phyloP scores from a whole-genome alignment of 768 basidiomycete genomes.

The Boletus rubropictus region DNA sequence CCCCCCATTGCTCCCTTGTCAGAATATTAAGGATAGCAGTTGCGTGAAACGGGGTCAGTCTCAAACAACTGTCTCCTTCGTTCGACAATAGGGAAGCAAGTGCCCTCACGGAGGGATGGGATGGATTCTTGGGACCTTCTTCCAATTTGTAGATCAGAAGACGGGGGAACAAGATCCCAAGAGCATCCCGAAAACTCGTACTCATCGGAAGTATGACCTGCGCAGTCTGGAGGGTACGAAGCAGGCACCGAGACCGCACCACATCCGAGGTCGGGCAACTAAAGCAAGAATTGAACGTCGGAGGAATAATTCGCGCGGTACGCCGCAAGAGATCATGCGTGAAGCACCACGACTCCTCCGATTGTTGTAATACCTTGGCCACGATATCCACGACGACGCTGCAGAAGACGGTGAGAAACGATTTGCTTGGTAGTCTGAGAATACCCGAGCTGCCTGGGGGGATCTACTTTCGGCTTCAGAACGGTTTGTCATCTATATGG shows the following conservation, averaged over 20 bases:
- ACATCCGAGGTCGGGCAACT: constrained; percentile 31
- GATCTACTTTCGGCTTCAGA: constrained; percentile 28
- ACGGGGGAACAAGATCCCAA: constrained; percentile 26
- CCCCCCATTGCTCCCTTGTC: constrained; percentile 36
- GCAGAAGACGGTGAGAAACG: constrained; percentile 44
- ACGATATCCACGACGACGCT: constrained; percentile 42
- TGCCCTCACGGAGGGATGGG: constrained; percentile 10
- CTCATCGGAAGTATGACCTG: constrained; percentile 20
- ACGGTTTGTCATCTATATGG: not conserved
- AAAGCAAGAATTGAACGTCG: constrained; percentile 40
- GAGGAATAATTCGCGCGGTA: constrained; percentile 35
- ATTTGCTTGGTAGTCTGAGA: constrained; percentile 34
- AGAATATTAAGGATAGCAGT: constrained; percentile 36
- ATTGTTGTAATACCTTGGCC: constrained; percentile 36
- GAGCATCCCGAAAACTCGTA: constrained; percentile 26
- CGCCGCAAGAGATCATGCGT: constrained; percentile 43
- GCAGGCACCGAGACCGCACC: constrained; percentile 36
- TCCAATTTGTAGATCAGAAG: constrained; percentile 37
- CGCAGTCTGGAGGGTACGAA: constrained; percentile 36
- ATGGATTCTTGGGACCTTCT: constrained; percentile 32
- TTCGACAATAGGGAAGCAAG: constrained; percentile 21
- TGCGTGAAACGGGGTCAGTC: constrained; percentile 28
- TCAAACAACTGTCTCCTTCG: constrained; percentile 25
- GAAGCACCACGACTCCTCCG: constrained; percentile 44
- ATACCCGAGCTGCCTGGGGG: constrained; percentile 31